These are phyloP conservation scores for Exserohilum rostratum DNA, from an alignment of 2,329 filamentous ascomycete genomes.

Conservation along the genomic window DNA sequence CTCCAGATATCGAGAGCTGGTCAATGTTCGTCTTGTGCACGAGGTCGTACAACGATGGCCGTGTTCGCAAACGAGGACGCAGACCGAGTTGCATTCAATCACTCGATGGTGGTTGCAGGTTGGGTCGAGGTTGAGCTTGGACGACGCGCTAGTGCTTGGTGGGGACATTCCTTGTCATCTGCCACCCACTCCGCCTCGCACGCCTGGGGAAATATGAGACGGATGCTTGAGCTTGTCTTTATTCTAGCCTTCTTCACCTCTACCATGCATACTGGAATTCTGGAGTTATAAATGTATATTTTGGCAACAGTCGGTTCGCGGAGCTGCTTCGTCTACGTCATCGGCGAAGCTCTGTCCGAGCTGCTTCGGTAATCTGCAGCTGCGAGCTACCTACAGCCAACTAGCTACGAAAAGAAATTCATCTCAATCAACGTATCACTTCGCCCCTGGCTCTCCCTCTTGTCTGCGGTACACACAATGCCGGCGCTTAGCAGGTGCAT, in stretches of 20 bases:
- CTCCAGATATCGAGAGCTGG: slow-evolving; percentile 49
- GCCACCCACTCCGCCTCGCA: slow-evolving; percentile 5
- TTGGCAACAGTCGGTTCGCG: not conserved
- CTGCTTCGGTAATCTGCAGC: slow-evolving; percentile 3
- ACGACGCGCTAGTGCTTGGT: slow-evolving; percentile 19
- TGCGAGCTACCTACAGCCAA: not conserved
- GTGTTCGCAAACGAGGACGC: slow-evolving; percentile 63
- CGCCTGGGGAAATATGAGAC: not conserved
- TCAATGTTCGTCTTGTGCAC: slow-evolving; percentile 59
- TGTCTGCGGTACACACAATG: slow-evolving; percentile 13
- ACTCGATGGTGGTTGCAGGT: slow-evolving; percentile 37
- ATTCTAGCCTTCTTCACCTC: too few relatives aligned
- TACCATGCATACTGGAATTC: not conserved
- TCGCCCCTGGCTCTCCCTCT: slow-evolving; percentile 5
- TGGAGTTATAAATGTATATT: not conserved
- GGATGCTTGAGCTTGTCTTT: too few relatives aligned
- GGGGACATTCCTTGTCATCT: slow-evolving; percentile 22
- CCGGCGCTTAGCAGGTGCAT: slow-evolving; percentile 10
- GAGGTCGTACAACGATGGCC: slow-evolving; percentile 68
- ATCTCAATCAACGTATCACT: slow-evolving; percentile 16
- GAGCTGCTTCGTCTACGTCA: slow-evolving; percentile 21
- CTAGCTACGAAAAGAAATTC: not conserved
- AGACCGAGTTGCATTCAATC: slow-evolving; percentile 62
- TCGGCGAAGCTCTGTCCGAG: slow-evolving; percentile 12
- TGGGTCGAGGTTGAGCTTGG: slow-evolving; percentile 20